A percentile compares a stretch with the other conserved stretches of the same genome.
These are phyloP conservation scores for Xylaria sp. DNA, from an alignment of 2,329 filamentous ascomycete genomes.

Conservation along the genomic window DNA sequence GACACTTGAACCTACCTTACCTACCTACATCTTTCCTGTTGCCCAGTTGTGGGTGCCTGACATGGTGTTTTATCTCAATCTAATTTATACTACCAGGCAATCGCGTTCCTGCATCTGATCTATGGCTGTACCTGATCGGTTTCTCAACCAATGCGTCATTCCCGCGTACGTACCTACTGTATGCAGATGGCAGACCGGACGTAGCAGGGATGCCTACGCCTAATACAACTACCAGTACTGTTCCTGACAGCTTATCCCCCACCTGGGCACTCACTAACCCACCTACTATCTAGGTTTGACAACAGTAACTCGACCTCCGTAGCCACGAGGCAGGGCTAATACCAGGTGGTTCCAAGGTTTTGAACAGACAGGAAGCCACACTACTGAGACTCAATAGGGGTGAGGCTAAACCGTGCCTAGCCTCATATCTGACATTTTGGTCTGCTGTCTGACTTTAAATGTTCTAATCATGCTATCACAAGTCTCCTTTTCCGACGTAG, in stretches of 20 bases:
- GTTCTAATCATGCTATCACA: conserved; percentile 23
- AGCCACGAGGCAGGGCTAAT: no score
- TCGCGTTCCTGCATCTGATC: background rate
- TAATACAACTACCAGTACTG: background rate
- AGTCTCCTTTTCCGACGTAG: conserved; percentile 25
- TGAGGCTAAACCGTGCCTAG: conserved; percentile 23
- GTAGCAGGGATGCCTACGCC: background rate
- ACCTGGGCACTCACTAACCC: background rate
- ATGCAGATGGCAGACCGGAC: background rate
- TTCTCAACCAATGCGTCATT: background rate
- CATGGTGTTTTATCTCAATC: background rate
- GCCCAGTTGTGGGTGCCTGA: background rate
- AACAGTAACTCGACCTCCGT: no score
- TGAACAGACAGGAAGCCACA: background rate
- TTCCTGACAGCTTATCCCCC: background rate
- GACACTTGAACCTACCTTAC: background rate
- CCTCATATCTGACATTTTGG: conserved; percentile 25
- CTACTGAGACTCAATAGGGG: background rate
- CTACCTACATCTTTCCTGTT: background rate
- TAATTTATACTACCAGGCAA: background rate
- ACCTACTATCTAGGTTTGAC: background rate
- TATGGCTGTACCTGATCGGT: background rate
- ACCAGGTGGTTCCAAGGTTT: background rate
- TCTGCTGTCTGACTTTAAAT: conserved; percentile 15
- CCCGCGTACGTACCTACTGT: background rate